Evolutionary conservation across 2,329 filamentous ascomycete species (phyloP), one percentile per base, ranked within the genome.

Genomic region (Chrysoporthe deuterocubensis): DNA sequence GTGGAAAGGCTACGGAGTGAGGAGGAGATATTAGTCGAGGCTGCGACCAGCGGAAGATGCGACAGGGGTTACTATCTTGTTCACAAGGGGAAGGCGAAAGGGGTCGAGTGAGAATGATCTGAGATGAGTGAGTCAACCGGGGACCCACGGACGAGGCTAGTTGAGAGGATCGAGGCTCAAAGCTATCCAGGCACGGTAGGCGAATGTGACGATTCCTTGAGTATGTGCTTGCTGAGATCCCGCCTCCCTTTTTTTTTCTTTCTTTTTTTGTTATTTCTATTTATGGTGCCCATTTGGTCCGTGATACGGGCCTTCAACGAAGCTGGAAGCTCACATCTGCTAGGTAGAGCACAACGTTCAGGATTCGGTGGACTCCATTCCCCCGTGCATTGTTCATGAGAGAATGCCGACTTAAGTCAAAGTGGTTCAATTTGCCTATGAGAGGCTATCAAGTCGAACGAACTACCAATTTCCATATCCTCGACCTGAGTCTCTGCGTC

Each of bases 31-130:
- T 61, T 78, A 4, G 64, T 69, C 9, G 67, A 69, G 52, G 60
- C 54, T 13, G 64, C 60, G 1, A 69, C 64, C 81, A 83, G 16
- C 83, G 80, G 1, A 88, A 91, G 79, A 81, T 88, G 70, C 95
- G 93, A 88, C 85, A 67, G 58, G n/a, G 52, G 56, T 5, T 96
- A 90, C 74, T 95, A 96, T 72, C 88, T 95, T 8, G 93, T 96
- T 2, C 87, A 92, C 71, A 89, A 86, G 71, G 84, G 83, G 44
- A 85, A 83, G 70, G 69, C 46, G 52, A 44, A 46, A 52, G 44
- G 18, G 37, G n/a, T 37, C 21, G 62, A 63, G 11, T 65, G 52
- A 69, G 6, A 32, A 26, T 60, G 40, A 43, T 9, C 9, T 44
- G 40, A 44, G 40, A 26, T 13, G 40, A 40, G 14, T n/a, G 54